Percentiles rank a stretch among this genome's conserved stretches.
Conservation (phyloP, 2,329 filamentous ascomycete species). For the Botrytis aclada region DNA sequence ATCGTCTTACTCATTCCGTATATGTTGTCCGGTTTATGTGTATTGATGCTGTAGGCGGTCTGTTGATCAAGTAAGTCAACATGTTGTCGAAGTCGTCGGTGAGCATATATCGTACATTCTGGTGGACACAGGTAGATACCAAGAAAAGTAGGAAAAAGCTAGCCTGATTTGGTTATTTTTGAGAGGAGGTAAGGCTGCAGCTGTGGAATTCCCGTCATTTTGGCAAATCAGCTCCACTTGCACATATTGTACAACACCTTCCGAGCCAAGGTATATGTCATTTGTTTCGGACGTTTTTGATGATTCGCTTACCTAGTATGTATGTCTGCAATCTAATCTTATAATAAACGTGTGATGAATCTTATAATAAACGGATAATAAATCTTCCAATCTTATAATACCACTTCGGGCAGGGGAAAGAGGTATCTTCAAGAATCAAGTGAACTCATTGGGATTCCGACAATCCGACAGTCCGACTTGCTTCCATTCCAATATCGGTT, state of each 20-base stretch:
- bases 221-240: background rate
- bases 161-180: background rate
- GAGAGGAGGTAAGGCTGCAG: background rate
- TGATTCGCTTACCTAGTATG: background rate
- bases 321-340: constrained; percentile 3
- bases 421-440: background rate
- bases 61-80: background rate
- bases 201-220: background rate
- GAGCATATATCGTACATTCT: background rate
- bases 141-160: background rate
- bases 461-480: background rate
- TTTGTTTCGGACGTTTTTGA: background rate
- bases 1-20: background rate
- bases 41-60: background rate
- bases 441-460: background rate
- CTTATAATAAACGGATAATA: background rate
- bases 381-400: background rate
- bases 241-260: background rate
- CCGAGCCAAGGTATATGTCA: background rate
- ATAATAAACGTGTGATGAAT: background rate
- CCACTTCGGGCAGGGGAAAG: background rate
- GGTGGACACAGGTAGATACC: background rate
- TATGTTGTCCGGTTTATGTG: background rate
- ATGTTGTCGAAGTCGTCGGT: background rate
- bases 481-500: background rate